Evolutionary conservation across 805 yeast species (phyloP), one percentile per base, ranked within the genome.

Genomic region (Barnettozyma wickerhamii): DNA sequence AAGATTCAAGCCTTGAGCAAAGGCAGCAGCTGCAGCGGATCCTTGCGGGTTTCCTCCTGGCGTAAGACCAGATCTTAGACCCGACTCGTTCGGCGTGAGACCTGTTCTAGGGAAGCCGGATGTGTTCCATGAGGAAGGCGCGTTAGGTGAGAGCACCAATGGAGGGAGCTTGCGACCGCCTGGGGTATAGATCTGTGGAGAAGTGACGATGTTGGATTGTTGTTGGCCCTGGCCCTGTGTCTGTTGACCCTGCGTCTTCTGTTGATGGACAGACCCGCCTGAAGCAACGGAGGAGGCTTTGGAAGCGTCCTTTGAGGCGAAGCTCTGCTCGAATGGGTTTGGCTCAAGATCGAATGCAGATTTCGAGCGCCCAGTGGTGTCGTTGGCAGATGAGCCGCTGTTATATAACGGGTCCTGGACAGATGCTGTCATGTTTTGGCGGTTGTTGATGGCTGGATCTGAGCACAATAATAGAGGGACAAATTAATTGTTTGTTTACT

Each of bases 241-340:
- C 17, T 15, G 30, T 12, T 27, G 40, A 21, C 12, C 20, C 15
- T 18, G 29, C 9, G 29, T 24, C 6, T 14, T 23, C 18, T 26
- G 27, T 6, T 14, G 26, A 19, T 29, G 15, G 5, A 19, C 5
- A 10, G 33, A 30, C 10, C 34, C 33, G 3, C 26, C 24, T 7
- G 26, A 28, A 17, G n/a, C 55, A 10, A 60, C 53, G 9, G 52
- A 48, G 7, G 63, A 58, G 17, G 59, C 49, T 19, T 37, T 42
- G 6, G 51, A 40, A 24, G 43, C 41, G 19, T 71, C 73, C 45
- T 77, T 79, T 3, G 79, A 65, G n/a, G 93, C 96, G 66, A 91
- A 91, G 37, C 95, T 85, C 61, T 84, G 85, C 62, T 91, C 99
- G 59, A 91, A 91, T 5, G 97, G 97, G 55, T 91, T 91, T 9